Percentiles rank a stretch among this genome's conserved stretches.
These are phyloP conservation scores for Hirschfeldia incana DNA, from an alignment of 345 rosid genomes.

Conservation along the genomic window DNA sequence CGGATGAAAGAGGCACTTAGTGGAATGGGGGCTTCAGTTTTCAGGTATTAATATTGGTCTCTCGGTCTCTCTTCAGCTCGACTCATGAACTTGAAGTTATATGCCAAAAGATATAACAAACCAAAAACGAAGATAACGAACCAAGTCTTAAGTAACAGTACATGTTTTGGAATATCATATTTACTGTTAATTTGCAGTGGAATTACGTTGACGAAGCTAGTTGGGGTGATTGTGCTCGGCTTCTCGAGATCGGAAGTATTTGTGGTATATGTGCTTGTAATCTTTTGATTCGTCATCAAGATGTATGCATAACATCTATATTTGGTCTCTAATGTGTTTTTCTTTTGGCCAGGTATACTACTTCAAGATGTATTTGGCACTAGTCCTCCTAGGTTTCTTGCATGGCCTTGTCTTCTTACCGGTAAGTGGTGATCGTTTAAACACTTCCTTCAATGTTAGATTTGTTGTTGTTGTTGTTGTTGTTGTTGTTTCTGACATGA, in stretches of 20 bases:
- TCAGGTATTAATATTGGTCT: conserved; percentile 74
- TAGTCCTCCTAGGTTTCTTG: conserved; percentile 91
- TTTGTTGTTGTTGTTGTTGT: background rate
- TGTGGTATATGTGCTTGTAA: conserved; percentile 57
- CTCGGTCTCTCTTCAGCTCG: conserved; percentile 2
- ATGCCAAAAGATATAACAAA: background rate
- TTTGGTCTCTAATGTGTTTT: background rate
- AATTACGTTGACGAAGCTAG: conserved; percentile 90
- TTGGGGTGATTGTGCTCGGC: conserved; percentile 91
- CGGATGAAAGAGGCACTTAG: conserved; percentile 78
- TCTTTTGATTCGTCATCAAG: background rate
- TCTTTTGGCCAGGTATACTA: conserved; percentile 69
- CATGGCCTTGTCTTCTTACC: conserved; percentile 97
- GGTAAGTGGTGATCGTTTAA: conserved; percentile 47
- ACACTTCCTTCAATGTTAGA: background rate
- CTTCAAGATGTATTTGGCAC: conserved; percentile 94
- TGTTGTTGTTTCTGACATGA: background rate
- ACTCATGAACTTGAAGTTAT: background rate
- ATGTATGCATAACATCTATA: background rate
- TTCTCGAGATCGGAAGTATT: conserved; percentile 95
- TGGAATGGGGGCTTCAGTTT: conserved; percentile 98
- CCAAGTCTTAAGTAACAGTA: background rate
- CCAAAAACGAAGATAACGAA: background rate
- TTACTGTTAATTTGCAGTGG: conserved; percentile 50
- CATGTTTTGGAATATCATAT: background rate